Evolutionary conservation across 805 yeast genomes (phyloP).

Genomic region (Myxozyma vanderwaltii): DNA sequence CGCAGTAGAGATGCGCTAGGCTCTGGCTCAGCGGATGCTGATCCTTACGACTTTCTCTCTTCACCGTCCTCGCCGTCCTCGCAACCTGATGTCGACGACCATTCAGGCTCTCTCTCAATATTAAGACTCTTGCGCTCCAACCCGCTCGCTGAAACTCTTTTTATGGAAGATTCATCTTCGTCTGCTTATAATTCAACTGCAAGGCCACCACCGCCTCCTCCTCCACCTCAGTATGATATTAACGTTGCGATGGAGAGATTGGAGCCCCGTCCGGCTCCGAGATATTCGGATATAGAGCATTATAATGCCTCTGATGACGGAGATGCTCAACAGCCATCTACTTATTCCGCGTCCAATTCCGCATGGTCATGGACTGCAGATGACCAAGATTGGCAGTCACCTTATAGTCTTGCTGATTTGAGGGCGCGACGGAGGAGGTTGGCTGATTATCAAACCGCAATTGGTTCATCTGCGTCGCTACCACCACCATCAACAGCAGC

Average conservation of each 20-base stretch:
- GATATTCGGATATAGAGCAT: too few species aligned
- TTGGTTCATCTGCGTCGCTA: not conserved
- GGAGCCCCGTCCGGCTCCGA: not conserved
- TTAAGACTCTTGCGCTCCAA: not conserved
- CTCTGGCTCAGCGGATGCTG: not conserved
- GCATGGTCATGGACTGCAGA: too few species aligned
- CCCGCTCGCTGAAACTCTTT: not conserved
- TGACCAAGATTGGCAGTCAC: too few species aligned
- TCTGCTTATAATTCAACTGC: not conserved
- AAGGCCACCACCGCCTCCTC: too few species aligned
- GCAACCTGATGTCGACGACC: slow-evolving; percentile 2
- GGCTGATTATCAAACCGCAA: not conserved
- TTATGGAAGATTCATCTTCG: not conserved
- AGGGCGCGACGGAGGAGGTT: too few species aligned
- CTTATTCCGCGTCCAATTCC: too few species aligned
- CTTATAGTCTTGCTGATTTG: too few species aligned
- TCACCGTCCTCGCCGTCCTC: not conserved
- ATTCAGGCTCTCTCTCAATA: not conserved
- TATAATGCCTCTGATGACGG: too few species aligned
- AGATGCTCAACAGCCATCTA: too few species aligned
- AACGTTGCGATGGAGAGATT: not conserved
- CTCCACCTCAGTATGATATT: not conserved
- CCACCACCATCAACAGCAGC: not conserved
- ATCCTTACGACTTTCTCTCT: slow-evolving; percentile 3
- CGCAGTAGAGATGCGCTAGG: not conserved